Evolutionary conservation across 2,329 filamentous ascomycete species (phyloP).

Genomic region (Parasarocladium wereldwijsianum): DNA sequence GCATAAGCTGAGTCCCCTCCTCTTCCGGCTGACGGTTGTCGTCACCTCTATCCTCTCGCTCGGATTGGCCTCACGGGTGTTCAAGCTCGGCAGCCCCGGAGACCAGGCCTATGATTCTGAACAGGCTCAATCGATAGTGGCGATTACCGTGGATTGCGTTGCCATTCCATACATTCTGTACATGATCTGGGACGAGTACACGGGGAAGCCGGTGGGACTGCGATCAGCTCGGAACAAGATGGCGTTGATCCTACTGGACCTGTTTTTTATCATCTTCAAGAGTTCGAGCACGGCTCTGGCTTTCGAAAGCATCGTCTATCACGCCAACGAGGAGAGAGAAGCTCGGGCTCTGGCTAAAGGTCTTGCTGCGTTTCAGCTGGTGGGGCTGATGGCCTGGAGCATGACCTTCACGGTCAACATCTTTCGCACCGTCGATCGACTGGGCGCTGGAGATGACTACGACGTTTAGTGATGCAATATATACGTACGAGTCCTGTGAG

Average conservation of each 20-base stretch:
- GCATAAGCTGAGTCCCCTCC: slow-evolving; percentile 72
- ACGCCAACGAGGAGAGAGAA: slow-evolving; percentile 20
- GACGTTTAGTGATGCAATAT: slow-evolving; percentile 3
- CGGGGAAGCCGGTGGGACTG: slow-evolving; percentile 78
- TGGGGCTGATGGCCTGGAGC: slow-evolving; percentile 80
- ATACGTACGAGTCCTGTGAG: too few species aligned
- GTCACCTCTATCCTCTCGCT: slow-evolving; percentile 72
- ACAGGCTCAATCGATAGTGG: slow-evolving; percentile 70
- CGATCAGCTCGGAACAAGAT: slow-evolving; percentile 76
- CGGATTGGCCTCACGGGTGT: slow-evolving; percentile 63
- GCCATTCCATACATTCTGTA: slow-evolving; percentile 84
- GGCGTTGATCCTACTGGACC: slow-evolving; percentile 74
- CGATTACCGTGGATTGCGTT: slow-evolving; percentile 75
- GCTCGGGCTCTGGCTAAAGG: slow-evolving; percentile 47
- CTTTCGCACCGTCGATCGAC: slow-evolving; percentile 50
- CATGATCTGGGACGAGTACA: slow-evolving; percentile 95
- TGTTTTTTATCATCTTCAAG: slow-evolving; percentile 96
- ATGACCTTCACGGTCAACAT: slow-evolving; percentile 80
- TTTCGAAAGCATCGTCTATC: slow-evolving; percentile 64
- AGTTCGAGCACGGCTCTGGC: slow-evolving; percentile 83
- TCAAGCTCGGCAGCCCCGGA: slow-evolving; percentile 36
- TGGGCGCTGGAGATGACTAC: slow-evolving; percentile 38
- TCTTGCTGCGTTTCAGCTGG: slow-evolving; percentile 62
- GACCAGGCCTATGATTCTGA: slow-evolving; percentile 29
- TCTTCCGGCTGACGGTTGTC: slow-evolving; percentile 71